Evolutionary conservation across 805 yeast genomes (phyloP).

Genomic region (Lipomyces lipofer): DNA sequence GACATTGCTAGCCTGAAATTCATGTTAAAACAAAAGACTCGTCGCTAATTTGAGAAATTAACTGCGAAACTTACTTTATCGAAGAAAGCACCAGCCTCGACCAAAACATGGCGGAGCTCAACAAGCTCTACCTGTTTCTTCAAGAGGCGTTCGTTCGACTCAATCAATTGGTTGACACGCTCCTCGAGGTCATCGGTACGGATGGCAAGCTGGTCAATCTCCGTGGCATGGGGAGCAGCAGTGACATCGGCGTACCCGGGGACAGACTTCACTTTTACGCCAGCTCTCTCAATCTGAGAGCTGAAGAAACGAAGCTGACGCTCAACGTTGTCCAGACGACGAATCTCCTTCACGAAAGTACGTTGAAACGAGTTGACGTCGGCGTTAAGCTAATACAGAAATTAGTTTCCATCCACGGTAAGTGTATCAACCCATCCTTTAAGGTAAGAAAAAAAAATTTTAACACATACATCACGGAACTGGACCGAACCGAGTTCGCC

Average conservation of each 20-base stretch:
- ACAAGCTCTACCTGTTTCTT: slow-evolving; percentile 62
- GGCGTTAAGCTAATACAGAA: slow-evolving; percentile 57
- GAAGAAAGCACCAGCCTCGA: slow-evolving; percentile 52
- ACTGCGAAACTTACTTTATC: slow-evolving; percentile 14
- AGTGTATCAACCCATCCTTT: neutral
- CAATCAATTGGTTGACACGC: slow-evolving; percentile 68
- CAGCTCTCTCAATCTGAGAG: slow-evolving; percentile 38
- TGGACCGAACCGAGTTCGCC: slow-evolving; percentile 88
- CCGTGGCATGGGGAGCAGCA: slow-evolving; percentile 49
- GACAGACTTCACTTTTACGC: slow-evolving; percentile 38
- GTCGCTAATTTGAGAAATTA: too few species aligned
- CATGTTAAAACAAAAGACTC: too few species aligned
- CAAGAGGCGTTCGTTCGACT: slow-evolving; percentile 64
- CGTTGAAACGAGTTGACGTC: slow-evolving; percentile 85
- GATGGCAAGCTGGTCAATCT: slow-evolving; percentile 68
- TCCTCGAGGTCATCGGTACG: slow-evolving; percentile 69
- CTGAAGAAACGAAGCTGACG: slow-evolving; percentile 64
- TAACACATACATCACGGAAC: slow-evolving; percentile 60
- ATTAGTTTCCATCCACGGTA: neutral
- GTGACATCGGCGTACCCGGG: slow-evolving; percentile 47
- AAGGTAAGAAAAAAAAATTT: neutral
- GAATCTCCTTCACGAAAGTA: slow-evolving; percentile 82
- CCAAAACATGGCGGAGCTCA: slow-evolving; percentile 67
- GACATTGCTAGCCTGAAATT: slow-evolving; percentile 37
- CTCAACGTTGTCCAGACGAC: slow-evolving; percentile 81